A percentile compares a stretch with the other conserved stretches of the same genome.
Conservation (phyloP, 441 rosid genomes). For the Melastoma candidum region DNA sequence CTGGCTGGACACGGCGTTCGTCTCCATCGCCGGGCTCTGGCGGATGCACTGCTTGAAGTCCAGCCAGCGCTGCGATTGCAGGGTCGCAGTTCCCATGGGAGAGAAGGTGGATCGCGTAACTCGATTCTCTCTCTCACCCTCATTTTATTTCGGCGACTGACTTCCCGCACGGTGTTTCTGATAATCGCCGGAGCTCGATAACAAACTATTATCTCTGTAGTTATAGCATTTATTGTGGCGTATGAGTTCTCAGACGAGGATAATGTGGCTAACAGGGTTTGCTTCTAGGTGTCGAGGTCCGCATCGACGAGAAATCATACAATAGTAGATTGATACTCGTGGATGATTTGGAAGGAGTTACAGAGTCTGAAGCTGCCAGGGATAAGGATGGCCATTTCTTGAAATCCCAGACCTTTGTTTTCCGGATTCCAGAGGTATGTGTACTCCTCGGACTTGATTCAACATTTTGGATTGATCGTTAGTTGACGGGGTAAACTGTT, state of each 20-base stretch:
- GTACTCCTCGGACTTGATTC: too few species aligned
- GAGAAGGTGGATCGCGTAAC: constrained; percentile 14
- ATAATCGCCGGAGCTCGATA: neutral
- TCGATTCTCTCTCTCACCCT: too few species aligned
- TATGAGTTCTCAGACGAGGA: constrained; percentile 30
- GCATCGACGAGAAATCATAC: constrained; percentile 42
- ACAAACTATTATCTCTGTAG: too few species aligned
- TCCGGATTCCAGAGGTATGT: constrained; percentile 55
- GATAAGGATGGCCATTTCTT: constrained; percentile 37
- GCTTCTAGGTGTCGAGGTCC: constrained; percentile 71
- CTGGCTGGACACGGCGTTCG: constrained; percentile 53
- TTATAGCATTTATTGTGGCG: neutral
- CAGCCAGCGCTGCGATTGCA: constrained; percentile 56
- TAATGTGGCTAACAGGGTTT: constrained; percentile 80
- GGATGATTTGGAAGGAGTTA: constrained; percentile 32
- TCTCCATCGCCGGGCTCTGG: constrained; percentile 56
- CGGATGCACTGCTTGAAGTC: constrained; percentile 77
- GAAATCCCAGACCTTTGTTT: constrained; percentile 46
- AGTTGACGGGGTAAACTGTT: neutral
- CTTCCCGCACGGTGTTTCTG: neutral
- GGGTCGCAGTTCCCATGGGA: constrained; percentile 67
- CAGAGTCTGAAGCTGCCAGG: constrained; percentile 23
- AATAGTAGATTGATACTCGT: constrained; percentile 35
- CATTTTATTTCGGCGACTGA: too few species aligned
- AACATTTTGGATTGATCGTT: too few species aligned